Evolutionary conservation across 2,329 filamentous ascomycete species (phyloP).

Genomic region (Berkeleyomyces basicola): DNA sequence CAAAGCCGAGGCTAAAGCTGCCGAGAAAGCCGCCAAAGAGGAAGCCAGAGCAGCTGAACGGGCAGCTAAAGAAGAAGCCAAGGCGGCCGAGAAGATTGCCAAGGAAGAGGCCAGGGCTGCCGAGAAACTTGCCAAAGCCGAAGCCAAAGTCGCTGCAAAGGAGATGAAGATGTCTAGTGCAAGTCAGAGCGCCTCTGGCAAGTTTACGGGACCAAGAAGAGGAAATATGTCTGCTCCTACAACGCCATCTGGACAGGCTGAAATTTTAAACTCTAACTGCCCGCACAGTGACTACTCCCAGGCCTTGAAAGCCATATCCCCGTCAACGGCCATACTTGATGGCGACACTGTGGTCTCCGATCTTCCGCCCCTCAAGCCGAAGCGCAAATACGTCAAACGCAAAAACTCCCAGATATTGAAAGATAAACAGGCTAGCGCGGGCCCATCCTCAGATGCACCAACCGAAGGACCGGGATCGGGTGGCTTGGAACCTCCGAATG

Average conservation of each 20-base stretch:
- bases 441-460: background rate
- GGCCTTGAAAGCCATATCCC: background rate
- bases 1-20: conserved; percentile 9
- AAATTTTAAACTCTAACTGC: background rate
- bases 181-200: background rate
- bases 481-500: background rate
- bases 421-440: background rate
- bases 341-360: background rate
- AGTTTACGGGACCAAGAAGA: background rate
- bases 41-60: conserved; percentile 7
- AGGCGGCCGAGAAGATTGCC: conserved; percentile 8
- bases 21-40: conserved; percentile 7
- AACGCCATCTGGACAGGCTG: background rate
- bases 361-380: background rate
- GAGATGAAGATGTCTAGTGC: background rate
- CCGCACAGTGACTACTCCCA: background rate
- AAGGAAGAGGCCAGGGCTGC: conserved; percentile 7
- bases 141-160: background rate
- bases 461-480: background rate
- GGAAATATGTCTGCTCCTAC: too few species aligned
- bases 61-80: conserved; percentile 8
- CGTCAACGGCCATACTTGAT: background rate
- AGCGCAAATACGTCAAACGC: conserved; percentile 5
- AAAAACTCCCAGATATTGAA: background rate
- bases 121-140: background rate